A percentile compares a stretch with the other conserved stretches of the same genome.
phyloP scores from a whole-genome alignment of 2,329 filamentous ascomycete genomes.

The Plectosphaerella sp. region DNA sequence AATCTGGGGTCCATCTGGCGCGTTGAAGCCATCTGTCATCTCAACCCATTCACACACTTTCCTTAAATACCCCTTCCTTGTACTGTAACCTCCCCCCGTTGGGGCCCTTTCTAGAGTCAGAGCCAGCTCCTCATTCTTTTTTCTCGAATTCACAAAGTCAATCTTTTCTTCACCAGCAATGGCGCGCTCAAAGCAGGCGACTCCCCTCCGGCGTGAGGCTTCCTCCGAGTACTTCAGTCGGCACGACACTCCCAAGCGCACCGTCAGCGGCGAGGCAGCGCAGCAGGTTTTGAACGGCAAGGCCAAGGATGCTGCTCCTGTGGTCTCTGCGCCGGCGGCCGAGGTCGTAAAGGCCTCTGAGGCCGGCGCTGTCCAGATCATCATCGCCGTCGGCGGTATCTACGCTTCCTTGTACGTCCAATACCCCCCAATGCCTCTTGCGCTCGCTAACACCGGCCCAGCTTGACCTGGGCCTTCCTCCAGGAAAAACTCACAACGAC shows the following conservation, averaged over 20 bases:
- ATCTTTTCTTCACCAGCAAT: constrained; percentile 33
- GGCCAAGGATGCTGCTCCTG: constrained; percentile 18
- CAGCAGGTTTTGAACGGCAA: constrained; percentile 27
- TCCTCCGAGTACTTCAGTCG: constrained; percentile 64
- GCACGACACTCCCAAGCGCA: constrained; percentile 26
- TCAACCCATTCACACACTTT: not conserved
- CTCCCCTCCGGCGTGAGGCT: constrained; percentile 58
- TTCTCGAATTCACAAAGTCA: not conserved
- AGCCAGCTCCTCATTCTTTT: not conserved
- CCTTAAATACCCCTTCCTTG: not conserved
- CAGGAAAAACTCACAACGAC: constrained; percentile 98
- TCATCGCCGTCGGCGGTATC: constrained; percentile 89
- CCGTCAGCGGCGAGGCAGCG: constrained; percentile 24
- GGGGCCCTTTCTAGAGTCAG: not conserved
- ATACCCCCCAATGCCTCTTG: not conserved
- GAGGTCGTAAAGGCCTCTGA: constrained; percentile 25
- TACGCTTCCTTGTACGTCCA: constrained; percentile 84
- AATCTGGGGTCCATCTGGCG: not conserved
- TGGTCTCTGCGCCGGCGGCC: constrained; percentile 14
- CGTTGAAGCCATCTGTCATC: constrained; percentile 5
- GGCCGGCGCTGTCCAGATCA: constrained; percentile 67
- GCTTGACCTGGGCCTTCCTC: constrained; percentile 91
- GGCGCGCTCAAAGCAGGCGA: constrained; percentile 68
- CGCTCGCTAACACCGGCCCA: constrained; percentile 23
- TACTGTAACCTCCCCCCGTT: not conserved